Conservation (phyloP, 2,329 filamentous ascomycete species). For the Stachybotrys echinatus region DNA sequence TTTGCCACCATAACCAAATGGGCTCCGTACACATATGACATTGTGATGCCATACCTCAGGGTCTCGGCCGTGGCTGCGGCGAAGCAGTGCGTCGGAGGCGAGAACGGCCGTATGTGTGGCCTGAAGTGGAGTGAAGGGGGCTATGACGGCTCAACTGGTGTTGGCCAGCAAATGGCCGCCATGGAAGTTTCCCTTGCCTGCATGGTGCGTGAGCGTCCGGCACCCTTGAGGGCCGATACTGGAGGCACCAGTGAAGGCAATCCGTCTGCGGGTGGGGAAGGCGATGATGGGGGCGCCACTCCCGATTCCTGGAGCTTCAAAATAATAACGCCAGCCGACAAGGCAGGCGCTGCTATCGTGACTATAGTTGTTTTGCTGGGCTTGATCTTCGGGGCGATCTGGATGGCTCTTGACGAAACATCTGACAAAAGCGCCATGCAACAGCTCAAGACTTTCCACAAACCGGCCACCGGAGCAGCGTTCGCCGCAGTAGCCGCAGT, state of each 20-base stretch:
- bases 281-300: slow-evolving; percentile 35
- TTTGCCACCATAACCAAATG: slow-evolving; percentile 58
- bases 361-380: slow-evolving; percentile 53
- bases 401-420: slow-evolving; percentile 44
- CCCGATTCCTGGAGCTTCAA: slow-evolving; percentile 14
- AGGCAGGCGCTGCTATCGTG: slow-evolving; percentile 60
- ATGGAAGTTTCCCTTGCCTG: slow-evolving; percentile 61
- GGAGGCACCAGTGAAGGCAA: slow-evolving; percentile 54
- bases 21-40: slow-evolving; percentile 52
- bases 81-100: slow-evolving; percentile 51
- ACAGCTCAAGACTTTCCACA: slow-evolving; percentile 17
- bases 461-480: slow-evolving; percentile 14
- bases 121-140: slow-evolving; percentile 51
- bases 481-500: slow-evolving; percentile 7
- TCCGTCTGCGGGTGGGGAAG: slow-evolving; percentile 40
- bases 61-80: slow-evolving; percentile 54
- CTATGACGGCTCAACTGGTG: slow-evolving; percentile 56
- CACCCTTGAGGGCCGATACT: slow-evolving; percentile 40
- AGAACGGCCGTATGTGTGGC: slow-evolving; percentile 53
- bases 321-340: slow-evolving; percentile 51
- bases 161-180: slow-evolving; percentile 68
- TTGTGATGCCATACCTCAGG: slow-evolving; percentile 47
- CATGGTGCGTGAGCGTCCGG: slow-evolving; percentile 40
- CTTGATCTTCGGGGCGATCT: slow-evolving; percentile 47
- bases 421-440: slow-evolving; percentile 24